Evolutionary conservation across 2,329 filamentous ascomycete species (phyloP).

Genomic region (Colletotrichum navitas): DNA sequence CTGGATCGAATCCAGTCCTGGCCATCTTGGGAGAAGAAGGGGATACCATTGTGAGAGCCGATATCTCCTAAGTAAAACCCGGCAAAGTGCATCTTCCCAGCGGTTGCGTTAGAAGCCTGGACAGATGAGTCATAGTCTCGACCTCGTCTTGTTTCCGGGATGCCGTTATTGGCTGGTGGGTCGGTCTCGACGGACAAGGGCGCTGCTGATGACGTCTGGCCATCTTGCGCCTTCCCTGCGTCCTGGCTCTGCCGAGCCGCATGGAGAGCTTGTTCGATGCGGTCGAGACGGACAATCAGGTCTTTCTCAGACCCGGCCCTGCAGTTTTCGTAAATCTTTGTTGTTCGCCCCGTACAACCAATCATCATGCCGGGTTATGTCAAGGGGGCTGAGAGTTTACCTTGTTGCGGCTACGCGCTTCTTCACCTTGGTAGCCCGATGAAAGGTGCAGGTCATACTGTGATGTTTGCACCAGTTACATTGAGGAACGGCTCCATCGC

Average conservation of each 20-base stretch:
- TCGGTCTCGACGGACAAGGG: conserved; percentile 21
- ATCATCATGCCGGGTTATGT: not conserved
- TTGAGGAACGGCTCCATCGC: conserved; percentile 56
- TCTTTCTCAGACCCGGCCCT: conserved; percentile 45
- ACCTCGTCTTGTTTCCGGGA: conserved; percentile 21
- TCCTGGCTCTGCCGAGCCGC: conserved; percentile 38
- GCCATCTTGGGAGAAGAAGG: conserved; percentile 61
- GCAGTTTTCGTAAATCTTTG: conserved; percentile 28
- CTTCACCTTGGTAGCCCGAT: conserved; percentile 36
- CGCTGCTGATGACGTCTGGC: conserved; percentile 25
- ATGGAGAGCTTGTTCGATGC: conserved; percentile 55
- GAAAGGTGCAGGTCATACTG: conserved; percentile 60
- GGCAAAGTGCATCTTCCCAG: conserved; percentile 60
- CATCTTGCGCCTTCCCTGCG: conserved; percentile 16
- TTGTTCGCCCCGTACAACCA: not conserved
- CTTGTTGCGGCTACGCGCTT: conserved; percentile 30
- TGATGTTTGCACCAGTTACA: conserved; percentile 67
- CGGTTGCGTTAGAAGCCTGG: conserved; percentile 37
- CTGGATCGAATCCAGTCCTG: conserved; percentile 61
- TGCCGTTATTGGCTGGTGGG: conserved; percentile 26
- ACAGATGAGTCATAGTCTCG: conserved; percentile 30
- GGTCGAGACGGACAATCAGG: conserved; percentile 54
- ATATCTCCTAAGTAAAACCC: conserved; percentile 61
- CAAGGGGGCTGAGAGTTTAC: conserved; percentile 10
- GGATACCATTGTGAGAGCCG: conserved; percentile 61